These are phyloP conservation scores for Salicornia ramosissima DNA, from an alignment of 148 eudicot species.

Conservation along the genomic window DNA sequence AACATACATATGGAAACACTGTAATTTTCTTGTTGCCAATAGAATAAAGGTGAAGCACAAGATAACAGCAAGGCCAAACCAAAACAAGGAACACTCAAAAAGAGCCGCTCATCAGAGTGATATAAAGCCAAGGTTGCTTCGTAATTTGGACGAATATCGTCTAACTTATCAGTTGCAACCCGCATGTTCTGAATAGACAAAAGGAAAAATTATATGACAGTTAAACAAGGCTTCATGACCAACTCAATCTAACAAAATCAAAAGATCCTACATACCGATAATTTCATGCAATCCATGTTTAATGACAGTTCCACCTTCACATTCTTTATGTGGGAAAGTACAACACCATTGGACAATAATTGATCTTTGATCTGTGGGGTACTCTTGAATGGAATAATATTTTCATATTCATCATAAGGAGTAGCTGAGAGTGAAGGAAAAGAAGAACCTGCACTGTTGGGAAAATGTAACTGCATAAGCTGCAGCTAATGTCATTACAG, in stretches of 20 bases:
- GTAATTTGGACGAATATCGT: constrained; percentile 54
- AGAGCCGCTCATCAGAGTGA: constrained; percentile 25
- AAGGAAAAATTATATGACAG: neutral
- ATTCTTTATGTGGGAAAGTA: constrained; percentile 16
- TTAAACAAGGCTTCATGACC: neutral
- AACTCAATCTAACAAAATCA: neutral
- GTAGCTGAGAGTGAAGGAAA: constrained; percentile 40
- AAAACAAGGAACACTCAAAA: constrained; percentile 42
- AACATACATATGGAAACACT: constrained; percentile 3
- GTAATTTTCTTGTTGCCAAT: neutral
- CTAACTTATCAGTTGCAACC: constrained; percentile 37
- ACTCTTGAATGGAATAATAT: constrained; percentile 40
- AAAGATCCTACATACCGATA: constrained; percentile 34
- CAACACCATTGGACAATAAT: constrained; percentile 21
- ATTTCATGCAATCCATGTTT: constrained; percentile 27
- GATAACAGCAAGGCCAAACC: constrained; percentile 25
- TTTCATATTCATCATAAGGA: constrained; percentile 42
- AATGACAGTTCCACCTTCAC: constrained; percentile 27
- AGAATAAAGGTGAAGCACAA: neutral
- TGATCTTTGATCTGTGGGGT: constrained; percentile 34
- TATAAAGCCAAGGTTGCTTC: constrained; percentile 38
- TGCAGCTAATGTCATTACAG: neutral
- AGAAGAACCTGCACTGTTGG: constrained; percentile 49
- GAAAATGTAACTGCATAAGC: constrained; percentile 11
- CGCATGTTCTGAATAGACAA: constrained; percentile 36